Percentiles rank a stretch among this genome's conserved stretches.
These are phyloP conservation scores for Xylariaceae sp. DNA, from an alignment of 2,329 filamentous ascomycete genomes.

Conservation along the genomic window DNA sequence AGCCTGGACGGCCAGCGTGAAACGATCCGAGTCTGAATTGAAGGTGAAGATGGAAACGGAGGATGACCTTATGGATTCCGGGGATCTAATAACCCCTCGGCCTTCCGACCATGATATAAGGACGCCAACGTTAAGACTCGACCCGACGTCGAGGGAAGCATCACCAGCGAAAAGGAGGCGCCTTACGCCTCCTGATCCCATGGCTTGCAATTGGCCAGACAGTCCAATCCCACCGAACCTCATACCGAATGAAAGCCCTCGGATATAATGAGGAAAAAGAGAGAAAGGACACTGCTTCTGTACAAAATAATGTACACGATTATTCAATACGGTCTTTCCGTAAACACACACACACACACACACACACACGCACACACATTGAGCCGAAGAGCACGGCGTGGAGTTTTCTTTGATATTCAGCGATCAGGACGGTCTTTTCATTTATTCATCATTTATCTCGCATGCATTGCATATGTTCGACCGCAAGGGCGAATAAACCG, in stretches of 20 bases:
- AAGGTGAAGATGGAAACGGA: slow-evolving; percentile 5
- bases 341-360: no score
- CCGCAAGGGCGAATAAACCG: no score
- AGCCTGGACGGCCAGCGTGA: slow-evolving; percentile 31
- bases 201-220: slow-evolving; percentile 31
- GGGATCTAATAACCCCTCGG: slow-evolving; percentile 22
- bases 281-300: no score
- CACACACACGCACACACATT: no score
- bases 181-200: slow-evolving; percentile 28
- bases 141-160: background rate
- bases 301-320: no score
- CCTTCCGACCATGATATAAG: slow-evolving; percentile 33
- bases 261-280: no score
- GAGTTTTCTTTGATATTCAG: no score
- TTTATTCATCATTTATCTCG: no score
- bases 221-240: slow-evolving; percentile 34
- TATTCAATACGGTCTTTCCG: no score
- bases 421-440: no score
- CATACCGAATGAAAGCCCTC: slow-evolving; percentile 9
- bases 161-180: slow-evolving; percentile 13
- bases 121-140: slow-evolving; percentile 33
- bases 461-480: no score
- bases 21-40: slow-evolving; percentile 31
- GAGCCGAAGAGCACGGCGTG: no score
- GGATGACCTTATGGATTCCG: background rate